phyloP scores from a whole-genome alignment of 352 stramenopile genomes.

The Phytophthora ramorum region DNA sequence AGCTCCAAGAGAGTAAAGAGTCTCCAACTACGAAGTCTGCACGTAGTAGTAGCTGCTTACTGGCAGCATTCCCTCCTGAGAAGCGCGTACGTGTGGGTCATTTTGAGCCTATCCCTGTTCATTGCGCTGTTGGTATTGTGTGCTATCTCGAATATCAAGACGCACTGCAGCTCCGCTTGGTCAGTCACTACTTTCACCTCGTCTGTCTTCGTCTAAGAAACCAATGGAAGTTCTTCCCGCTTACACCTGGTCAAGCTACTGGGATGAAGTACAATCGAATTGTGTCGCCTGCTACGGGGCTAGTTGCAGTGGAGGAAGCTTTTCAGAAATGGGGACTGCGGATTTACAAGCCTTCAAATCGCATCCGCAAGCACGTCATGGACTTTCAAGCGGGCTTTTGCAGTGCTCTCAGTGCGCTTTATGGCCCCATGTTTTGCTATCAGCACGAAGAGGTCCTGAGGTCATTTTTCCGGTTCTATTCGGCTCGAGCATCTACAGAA shows the following conservation, averaged over 20 bases:
- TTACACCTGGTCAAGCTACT: slow-evolving; percentile 38
- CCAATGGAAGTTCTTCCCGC: slow-evolving; percentile 57
- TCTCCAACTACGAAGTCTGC: not conserved
- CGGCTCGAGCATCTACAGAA: not conserved
- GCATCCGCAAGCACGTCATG: slow-evolving; percentile 59
- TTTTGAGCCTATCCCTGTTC: slow-evolving; percentile 36
- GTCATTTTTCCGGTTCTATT: slow-evolving; percentile 48
- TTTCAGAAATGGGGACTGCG: slow-evolving; percentile 70
- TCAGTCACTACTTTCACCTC: slow-evolving; percentile 47
- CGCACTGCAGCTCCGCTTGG: slow-evolving; percentile 48
- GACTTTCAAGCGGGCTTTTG: slow-evolving; percentile 62
- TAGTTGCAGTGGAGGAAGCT: slow-evolving; percentile 51
- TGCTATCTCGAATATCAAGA: slow-evolving; percentile 61
- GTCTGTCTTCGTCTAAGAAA: slow-evolving; percentile 51
- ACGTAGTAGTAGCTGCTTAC: slow-evolving; percentile 1
- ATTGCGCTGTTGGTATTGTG: slow-evolving; percentile 31
- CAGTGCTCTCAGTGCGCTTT: slow-evolving; percentile 55
- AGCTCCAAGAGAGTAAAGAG: not conserved
- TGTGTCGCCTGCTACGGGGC: slow-evolving; percentile 46
- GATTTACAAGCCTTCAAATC: slow-evolving; percentile 49
- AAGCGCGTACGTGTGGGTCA: slow-evolving; percentile 34
- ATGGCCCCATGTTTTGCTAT: slow-evolving; percentile 60
- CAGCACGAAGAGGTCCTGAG: slow-evolving; percentile 55
- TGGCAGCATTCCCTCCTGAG: slow-evolving; percentile 36
- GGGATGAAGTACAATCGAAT: slow-evolving; percentile 47